phyloP scores from a whole-genome alignment of 306 rosid species.

The Acacia confusa region DNA sequence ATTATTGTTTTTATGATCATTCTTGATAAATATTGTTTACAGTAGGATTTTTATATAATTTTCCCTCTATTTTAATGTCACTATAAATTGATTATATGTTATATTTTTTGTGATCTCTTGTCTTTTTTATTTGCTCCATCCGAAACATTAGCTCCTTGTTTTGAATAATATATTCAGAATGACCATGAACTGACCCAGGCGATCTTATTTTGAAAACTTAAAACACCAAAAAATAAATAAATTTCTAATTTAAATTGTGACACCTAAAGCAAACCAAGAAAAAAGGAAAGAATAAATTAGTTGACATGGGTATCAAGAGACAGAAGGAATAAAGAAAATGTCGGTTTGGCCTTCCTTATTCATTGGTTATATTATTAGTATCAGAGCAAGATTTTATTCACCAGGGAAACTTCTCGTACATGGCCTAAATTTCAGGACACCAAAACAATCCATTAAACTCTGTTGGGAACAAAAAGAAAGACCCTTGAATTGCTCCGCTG shows the following conservation, averaged over 20 bases:
- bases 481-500: background rate
- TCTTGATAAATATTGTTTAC: too few relatives aligned
- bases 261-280: background rate
- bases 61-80: too few relatives aligned
- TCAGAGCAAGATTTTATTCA: background rate
- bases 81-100: too few relatives aligned
- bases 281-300: background rate
- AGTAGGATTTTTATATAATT: too few relatives aligned
- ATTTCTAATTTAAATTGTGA: background rate
- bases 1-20: too few relatives aligned
- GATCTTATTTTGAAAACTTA: too few relatives aligned
- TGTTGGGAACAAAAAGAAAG: background rate
- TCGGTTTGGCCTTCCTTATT: slow-evolving; percentile 27
- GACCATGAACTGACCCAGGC: too few relatives aligned
- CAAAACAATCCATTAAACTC: background rate
- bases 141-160: too few relatives aligned
- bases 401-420: background rate
- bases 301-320: background rate
- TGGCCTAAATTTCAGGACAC: background rate
- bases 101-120: too few relatives aligned
- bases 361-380: background rate
- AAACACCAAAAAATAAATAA: background rate
- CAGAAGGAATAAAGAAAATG: slow-evolving; percentile 4
- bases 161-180: too few relatives aligned
- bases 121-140: too few relatives aligned